phyloP scores from a whole-genome alignment of 495 filamentous ascomycete genomes.

The Venustampulla echinocandica region DNA sequence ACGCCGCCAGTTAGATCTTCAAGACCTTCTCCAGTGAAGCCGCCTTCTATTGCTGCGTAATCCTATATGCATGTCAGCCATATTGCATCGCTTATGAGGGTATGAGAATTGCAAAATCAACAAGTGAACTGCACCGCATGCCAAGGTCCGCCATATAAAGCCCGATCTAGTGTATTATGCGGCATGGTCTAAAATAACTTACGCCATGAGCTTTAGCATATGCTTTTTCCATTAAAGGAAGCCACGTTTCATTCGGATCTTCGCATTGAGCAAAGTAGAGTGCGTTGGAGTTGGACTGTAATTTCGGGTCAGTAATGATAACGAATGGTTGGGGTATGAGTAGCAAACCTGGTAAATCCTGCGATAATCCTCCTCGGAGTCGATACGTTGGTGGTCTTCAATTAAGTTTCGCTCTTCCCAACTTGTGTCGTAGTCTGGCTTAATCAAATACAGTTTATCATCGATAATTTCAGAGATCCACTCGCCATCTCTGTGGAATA shows the following conservation, averaged over 20 bases:
- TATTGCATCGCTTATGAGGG: not conserved
- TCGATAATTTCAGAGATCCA: constrained; percentile 90
- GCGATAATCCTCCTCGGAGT: constrained; percentile 71
- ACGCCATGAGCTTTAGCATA: constrained; percentile 91
- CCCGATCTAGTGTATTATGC: no score
- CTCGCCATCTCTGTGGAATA: constrained; percentile 86
- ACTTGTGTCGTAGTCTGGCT: constrained; percentile 71
- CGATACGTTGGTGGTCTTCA: constrained; percentile 58
- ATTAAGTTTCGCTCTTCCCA: constrained; percentile 56
- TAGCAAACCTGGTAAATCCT: constrained; percentile 49
- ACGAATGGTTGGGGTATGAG: not conserved
- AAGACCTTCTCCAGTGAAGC: constrained; percentile 78
- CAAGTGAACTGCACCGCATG: no score
- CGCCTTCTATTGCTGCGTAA: constrained; percentile 74
- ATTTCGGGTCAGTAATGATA: not conserved
- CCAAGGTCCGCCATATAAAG: no score
- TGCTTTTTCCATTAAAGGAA: constrained; percentile 89
- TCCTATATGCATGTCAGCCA: constrained; percentile 33
- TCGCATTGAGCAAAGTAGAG: constrained; percentile 83
- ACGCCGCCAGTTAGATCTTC: constrained; percentile 91
- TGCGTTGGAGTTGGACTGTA: constrained; percentile 57
- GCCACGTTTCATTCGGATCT: constrained; percentile 85
- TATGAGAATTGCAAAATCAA: no score
- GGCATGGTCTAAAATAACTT: no score
- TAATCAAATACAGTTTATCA: constrained; percentile 64